A percentile compares a stretch with the other conserved stretches of the same genome.
These are phyloP conservation scores for Entoloma clypeatum DNA, from an alignment of 1,284 basidiomycete genomes.

Conservation along the genomic window DNA sequence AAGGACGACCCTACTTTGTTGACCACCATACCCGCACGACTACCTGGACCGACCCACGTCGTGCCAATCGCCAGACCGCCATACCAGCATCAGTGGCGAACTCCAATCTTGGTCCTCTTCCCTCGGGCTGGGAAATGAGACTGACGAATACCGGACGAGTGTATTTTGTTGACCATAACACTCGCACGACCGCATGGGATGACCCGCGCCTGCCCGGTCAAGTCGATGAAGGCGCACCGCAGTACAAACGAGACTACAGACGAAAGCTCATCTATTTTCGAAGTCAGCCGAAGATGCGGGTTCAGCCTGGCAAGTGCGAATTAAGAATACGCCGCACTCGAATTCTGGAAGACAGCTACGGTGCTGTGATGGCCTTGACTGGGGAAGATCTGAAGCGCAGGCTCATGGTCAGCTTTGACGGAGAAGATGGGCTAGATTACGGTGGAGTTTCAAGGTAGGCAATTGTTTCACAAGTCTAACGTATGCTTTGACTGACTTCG, in stretches of 20 bases:
- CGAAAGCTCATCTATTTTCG: conserved; percentile 99
- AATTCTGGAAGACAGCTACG: conserved; percentile 96
- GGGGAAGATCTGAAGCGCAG: conserved; percentile 96
- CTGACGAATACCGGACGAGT: conserved; percentile 90
- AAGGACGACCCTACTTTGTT: conserved; percentile 97
- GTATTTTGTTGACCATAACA: conserved; percentile 97
- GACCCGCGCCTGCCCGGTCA: conserved; percentile 83
- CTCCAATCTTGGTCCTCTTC: conserved; percentile 89
- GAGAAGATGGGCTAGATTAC: conserved; percentile 97
- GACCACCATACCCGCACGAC: conserved; percentile 96
- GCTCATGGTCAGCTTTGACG: conserved; percentile 98
- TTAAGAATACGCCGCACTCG: conserved; percentile 91
- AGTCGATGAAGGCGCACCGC: conserved; percentile 92
- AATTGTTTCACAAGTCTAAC: conserved; percentile 22
- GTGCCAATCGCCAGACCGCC: conserved; percentile 60
- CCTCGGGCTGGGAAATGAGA: conserved; percentile 98
- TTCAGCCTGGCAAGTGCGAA: conserved; percentile 90
- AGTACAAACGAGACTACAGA: conserved; percentile 99
- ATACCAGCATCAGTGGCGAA: conserved; percentile 73
- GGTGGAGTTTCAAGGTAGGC: conserved; percentile 95
- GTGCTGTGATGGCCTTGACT: conserved; percentile 91
- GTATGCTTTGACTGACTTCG: conserved; percentile 11
- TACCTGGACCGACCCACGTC: conserved; percentile 97
- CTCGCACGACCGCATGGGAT: conserved; percentile 95
- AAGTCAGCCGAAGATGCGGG: conserved; percentile 92